Evolutionary conservation across 768 basidiomycete species (phyloP), one percentile per base, ranked within the genome.

Genomic region (Leccinum barrowsii): DNA sequence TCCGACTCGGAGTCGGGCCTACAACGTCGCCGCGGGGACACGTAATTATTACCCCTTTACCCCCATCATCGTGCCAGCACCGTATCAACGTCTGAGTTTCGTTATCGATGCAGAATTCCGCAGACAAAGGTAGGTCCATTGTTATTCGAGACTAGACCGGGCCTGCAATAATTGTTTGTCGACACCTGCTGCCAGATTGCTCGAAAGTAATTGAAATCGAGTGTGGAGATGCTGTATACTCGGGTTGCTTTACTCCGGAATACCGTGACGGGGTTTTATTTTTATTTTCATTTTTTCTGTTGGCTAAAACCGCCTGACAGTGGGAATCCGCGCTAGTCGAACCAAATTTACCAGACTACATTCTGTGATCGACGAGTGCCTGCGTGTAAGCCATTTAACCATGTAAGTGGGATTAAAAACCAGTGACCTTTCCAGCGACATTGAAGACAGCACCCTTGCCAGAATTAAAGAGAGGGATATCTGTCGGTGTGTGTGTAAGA

Each of bases 371-470:
- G 37, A 40, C 26, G 7, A 19, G 22, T 12, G 2, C 21, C 28
- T 8, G 3, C 17, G n/a, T 19, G 53, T 57, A 49, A 56, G 40
- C 26, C 13, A 55, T 35, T 37, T 30, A 19, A 24, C 15, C 5
- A 37, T 3, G 6, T 47, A 13, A 26, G 47, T 24, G 7, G 3
- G 10, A 2, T 35, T 5, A 4, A 3, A 7, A 22, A 24, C 10
- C 11, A n/a, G 26, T 50, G 55, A 89, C 90, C 79, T 91, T 90
- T 48, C 91, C 90, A 10, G 76, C 89, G 10, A 80, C 74, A 62
- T 92, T 93, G 75, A 91, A 93, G 15, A 93, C 90, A 7, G 91
- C 87, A 4, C 92, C 91, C 65, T 87, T 89, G n/a, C 83, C 90
- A 32, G 85, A 74, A 64, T 93, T 93, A 76, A 93, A 92, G 17